Percentiles rank a stretch among this genome's conserved stretches.
Conservation (phyloP, 2,329 filamentous ascomycete species). For the Fusarium sarcochroum region DNA sequence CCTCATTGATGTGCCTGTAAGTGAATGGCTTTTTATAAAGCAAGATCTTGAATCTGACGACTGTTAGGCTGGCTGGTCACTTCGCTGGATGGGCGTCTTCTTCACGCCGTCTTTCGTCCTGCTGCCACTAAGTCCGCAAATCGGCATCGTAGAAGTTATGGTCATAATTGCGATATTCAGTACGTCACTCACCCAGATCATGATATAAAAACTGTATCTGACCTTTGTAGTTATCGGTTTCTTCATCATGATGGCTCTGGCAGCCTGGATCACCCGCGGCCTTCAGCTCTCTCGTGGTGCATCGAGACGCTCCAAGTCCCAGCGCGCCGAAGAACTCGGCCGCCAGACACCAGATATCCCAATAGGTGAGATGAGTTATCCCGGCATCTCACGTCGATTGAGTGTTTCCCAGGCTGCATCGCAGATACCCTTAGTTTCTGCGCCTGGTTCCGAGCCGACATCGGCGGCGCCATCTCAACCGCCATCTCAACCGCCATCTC, state of each 20-base stretch:
- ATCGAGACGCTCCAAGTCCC: slow-evolving; percentile 65
- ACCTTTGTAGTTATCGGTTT: slow-evolving; percentile 66
- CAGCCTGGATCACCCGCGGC: slow-evolving; percentile 67
- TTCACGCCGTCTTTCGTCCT: slow-evolving; percentile 73
- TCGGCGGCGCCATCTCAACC: slow-evolving; percentile 35
- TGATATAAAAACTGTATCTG: not conserved
- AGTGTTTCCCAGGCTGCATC: slow-evolving; percentile 47
- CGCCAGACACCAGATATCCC: slow-evolving; percentile 61
- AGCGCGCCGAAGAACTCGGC: slow-evolving; percentile 64
- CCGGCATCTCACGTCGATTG: slow-evolving; percentile 43
- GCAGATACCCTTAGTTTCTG: slow-evolving; percentile 37
- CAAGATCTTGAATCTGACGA: not conserved
- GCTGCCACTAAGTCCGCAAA: slow-evolving; percentile 68
- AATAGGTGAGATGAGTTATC: slow-evolving; percentile 52
- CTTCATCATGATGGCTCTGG: slow-evolving; percentile 64
- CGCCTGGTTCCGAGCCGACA: slow-evolving; percentile 34
- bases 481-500: slow-evolving; percentile 37
- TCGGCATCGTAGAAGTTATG: slow-evolving; percentile 67
- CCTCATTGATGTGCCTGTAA: slow-evolving; percentile 68
- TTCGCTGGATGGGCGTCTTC: slow-evolving; percentile 71
- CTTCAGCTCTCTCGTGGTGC: slow-evolving; percentile 66
- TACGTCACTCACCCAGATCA: slow-evolving; percentile 50
- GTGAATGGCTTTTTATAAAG: slow-evolving; percentile 15
- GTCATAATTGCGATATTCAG: slow-evolving; percentile 73
- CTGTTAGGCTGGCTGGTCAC: slow-evolving; percentile 66